phyloP scores from a whole-genome alignment of 495 filamentous ascomycete genomes.

The Pyrenopolyporus hunteri region DNA sequence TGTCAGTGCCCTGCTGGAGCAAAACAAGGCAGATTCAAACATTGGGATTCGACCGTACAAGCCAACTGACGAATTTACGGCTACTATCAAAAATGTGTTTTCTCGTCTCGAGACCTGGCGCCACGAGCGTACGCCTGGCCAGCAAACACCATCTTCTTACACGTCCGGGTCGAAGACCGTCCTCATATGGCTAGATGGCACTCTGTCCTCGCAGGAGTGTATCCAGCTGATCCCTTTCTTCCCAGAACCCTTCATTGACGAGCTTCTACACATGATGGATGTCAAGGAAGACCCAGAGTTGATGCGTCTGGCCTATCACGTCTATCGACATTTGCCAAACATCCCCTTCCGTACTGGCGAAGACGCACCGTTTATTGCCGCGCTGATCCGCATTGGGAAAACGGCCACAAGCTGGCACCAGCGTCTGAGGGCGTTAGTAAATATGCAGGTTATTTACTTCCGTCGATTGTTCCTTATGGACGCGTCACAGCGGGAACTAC shows the following conservation, averaged over 20 bases:
- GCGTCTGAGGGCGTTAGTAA: slow-evolving; percentile 93
- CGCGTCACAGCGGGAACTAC: slow-evolving; percentile 71
- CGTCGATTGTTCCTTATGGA: slow-evolving; percentile 92
- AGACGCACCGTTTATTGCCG: slow-evolving; percentile 79
- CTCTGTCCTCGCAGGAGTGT: slow-evolving; percentile 89
- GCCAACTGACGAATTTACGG: slow-evolving; percentile 74
- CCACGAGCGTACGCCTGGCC: slow-evolving; percentile 79
- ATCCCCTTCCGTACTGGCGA: slow-evolving; percentile 90
- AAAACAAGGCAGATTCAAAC: slow-evolving; percentile 78
- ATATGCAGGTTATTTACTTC: slow-evolving; percentile 99
- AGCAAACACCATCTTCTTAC: slow-evolving; percentile 92
- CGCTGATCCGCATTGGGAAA: slow-evolving; percentile 87
- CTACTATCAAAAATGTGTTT: slow-evolving; percentile 78
- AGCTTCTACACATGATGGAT: slow-evolving; percentile 99
- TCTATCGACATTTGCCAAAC: slow-evolving; percentile 96
- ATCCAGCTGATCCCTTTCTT: slow-evolving; percentile 91
- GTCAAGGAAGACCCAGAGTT: slow-evolving; percentile 98
- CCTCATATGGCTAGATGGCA: slow-evolving; percentile 91
- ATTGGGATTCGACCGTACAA: slow-evolving; percentile 85
- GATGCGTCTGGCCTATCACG: slow-evolving; percentile 92
- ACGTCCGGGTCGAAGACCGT: slow-evolving; percentile 97
- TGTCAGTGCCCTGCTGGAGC: slow-evolving; percentile 73
- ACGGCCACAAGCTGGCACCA: slow-evolving; percentile 94
- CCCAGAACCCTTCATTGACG: slow-evolving; percentile 83
- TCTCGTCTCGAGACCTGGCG: slow-evolving; percentile 85